These are phyloP conservation scores for Starmerella stigmatis DNA, from an alignment of 805 yeast genomes.

Conservation along the genomic window DNA sequence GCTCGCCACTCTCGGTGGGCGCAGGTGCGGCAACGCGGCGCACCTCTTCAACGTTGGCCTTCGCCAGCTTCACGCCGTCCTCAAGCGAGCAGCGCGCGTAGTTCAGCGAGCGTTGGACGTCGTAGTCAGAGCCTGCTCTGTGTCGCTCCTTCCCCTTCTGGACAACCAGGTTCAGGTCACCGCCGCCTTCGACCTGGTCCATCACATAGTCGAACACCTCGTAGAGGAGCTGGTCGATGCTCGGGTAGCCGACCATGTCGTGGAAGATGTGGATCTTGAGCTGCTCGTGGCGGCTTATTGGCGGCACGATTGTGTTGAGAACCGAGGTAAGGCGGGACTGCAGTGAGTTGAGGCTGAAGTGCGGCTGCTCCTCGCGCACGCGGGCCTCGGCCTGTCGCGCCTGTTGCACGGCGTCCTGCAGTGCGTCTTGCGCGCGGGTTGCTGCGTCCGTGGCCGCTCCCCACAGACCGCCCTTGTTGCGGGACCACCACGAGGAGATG, in stretches of 20 bases:
- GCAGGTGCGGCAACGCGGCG: constrained; percentile 28
- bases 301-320: constrained; percentile 37
- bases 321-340: constrained; percentile 33
- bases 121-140: constrained; percentile 30
- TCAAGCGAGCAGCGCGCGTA: constrained; percentile 63
- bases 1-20: too few species aligned
- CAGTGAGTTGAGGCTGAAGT: constrained; percentile 23
- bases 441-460: constrained; percentile 31
- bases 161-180: constrained; percentile 44
- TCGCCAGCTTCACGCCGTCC: constrained; percentile 80
- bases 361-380: constrained; percentile 30
- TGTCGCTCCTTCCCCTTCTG: constrained; percentile 37
- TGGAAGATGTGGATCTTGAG: constrained; percentile 36
- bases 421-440: constrained; percentile 15
- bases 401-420: constrained; percentile 31
- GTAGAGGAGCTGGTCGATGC: constrained; percentile 41
- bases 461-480: constrained; percentile 34
- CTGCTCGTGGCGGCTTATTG: constrained; percentile 37
- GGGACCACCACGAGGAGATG: constrained; percentile 32
- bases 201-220: constrained; percentile 46
- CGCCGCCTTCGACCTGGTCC: constrained; percentile 64
- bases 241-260: constrained; percentile 38
- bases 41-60: constrained; percentile 73
- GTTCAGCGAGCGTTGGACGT: constrained; percentile 43
- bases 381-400: constrained; percentile 32